Percentiles rank a stretch among this genome's conserved stretches.
Conservation (phyloP, 495 filamentous ascomycete species). For the Podospora pseudopauciseta region DNA sequence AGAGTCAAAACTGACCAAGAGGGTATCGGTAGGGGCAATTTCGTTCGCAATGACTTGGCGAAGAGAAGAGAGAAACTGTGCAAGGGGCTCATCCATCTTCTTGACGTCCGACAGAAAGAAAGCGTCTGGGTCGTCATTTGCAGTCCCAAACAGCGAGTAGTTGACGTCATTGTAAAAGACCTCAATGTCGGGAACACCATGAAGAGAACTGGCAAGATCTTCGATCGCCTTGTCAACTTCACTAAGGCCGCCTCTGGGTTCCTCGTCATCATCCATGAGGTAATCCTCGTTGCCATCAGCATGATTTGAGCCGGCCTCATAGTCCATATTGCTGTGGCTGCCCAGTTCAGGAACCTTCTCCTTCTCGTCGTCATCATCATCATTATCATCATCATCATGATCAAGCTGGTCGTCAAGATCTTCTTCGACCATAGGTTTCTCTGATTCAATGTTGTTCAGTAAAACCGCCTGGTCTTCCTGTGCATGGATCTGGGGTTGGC, state of each 20-base stretch:
- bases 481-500: neutral
- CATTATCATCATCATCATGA: slow-evolving; percentile 1
- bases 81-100: slow-evolving; percentile 54
- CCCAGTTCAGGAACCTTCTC: neutral
- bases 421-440: slow-evolving; percentile 8
- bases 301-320: neutral
- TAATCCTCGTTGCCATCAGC: neutral
- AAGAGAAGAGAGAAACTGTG: slow-evolving; percentile 59
- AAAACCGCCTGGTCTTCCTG: neutral
- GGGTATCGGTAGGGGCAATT: slow-evolving; percentile 62
- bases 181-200: slow-evolving; percentile 42
- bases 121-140: slow-evolving; percentile 61
- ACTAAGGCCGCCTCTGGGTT: neutral
- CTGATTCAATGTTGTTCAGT: neutral
- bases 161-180: slow-evolving; percentile 64
- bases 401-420: neutral
- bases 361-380: slow-evolving; percentile 2
- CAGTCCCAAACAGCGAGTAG: slow-evolving; percentile 67
- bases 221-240: slow-evolving; percentile 19
- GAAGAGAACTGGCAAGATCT: slow-evolving; percentile 3
- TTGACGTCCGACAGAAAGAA: slow-evolving; percentile 71
- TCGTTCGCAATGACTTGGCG: slow-evolving; percentile 65
- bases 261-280: neutral
- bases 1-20: slow-evolving; percentile 63
- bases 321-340: neutral